phyloP scores from a whole-genome alignment of 2,329 filamentous ascomycete genomes.

The Neoascochyta sp. region DNA sequence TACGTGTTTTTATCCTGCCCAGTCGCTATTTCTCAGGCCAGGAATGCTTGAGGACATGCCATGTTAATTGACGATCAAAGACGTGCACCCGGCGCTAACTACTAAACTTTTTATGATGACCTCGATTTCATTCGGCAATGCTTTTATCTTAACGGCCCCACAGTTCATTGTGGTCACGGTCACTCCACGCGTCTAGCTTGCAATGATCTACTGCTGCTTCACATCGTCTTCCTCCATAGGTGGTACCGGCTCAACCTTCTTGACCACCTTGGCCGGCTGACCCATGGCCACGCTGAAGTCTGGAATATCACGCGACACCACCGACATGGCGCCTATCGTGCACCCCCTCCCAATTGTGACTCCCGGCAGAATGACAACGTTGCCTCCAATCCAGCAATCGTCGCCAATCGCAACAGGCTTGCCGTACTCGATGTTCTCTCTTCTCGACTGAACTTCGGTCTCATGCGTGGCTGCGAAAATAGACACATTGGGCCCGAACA shows the following conservation, averaged over 20 bases:
- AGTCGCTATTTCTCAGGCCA: too few relatives aligned
- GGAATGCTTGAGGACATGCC: too few relatives aligned
- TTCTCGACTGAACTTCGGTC: slow-evolving; percentile 47
- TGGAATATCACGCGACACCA: slow-evolving; percentile 75
- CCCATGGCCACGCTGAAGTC: slow-evolving; percentile 60
- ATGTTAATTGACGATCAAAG: background rate
- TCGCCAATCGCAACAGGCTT: slow-evolving; percentile 47
- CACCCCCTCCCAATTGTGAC: slow-evolving; percentile 72
- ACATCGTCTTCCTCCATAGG: slow-evolving; percentile 6
- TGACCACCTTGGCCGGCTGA: slow-evolving; percentile 61
- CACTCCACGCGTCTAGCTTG: too few relatives aligned
- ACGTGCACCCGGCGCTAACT: background rate
- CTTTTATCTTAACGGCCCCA: background rate
- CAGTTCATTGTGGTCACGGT: background rate
- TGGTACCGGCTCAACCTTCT: slow-evolving; percentile 22
- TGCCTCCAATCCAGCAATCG: slow-evolving; percentile 47
- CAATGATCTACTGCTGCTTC: too few relatives aligned
- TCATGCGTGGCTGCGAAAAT: slow-evolving; percentile 55
- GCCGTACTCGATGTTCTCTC: slow-evolving; percentile 50
- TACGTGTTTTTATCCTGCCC: too few relatives aligned
- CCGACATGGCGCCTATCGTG: slow-evolving; percentile 74
- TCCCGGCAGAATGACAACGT: slow-evolving; percentile 62
- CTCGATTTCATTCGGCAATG: background rate
- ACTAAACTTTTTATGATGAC: background rate
- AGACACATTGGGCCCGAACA: slow-evolving; percentile 52